Base-by-base conservation (phyloP, 352 stramenopile genomes). In the Globisporangium solare region DNA sequence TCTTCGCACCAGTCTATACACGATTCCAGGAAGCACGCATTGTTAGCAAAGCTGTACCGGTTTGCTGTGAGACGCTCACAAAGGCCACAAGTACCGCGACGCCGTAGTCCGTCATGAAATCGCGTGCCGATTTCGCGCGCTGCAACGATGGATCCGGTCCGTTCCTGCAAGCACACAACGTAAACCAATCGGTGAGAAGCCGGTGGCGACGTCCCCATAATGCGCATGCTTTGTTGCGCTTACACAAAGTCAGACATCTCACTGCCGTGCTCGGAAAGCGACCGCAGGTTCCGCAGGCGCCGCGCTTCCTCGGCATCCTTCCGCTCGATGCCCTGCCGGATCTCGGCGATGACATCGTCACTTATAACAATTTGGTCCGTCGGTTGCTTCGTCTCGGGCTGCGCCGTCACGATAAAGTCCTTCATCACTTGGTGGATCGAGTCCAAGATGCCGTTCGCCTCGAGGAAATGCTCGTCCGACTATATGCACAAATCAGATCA, bases 351-450 rank as follows among this genome's bases (percentile, higher is more conserved):
- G 51, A 86, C 73, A 47, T 88, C 69, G 61, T 89, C 74, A 40
- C 76, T 79, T 54, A 92, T 90, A 40, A 92, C 74, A 43, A 83
- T 67, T 15, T 76, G 53, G 24, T 84, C 70, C 6, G 79, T 52
- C 53, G 67, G 48, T 55, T 71, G 27, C 27, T 35, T 35, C 27
- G 27, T 67, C n/a, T 66, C 58, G 13, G 58, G 39, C 41, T 65
- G 49, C 3, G 67, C 50, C 1, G 68, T 66, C 3, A 66, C 67
- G 24, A 71, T 73, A 21, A 79, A 79, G 48, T 76, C 71, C 11
- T 84, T 81, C 80, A 92, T 90, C 24, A 88, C 80, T 47, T 88
- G 78, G 24, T 92, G 83, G 41, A 90, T 89, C 10, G 83, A 91
- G 56, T 90, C 83, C 17, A 89, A 62, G n/a, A 90, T 85, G 2